Evolutionary conservation across 306 rosid species (phyloP).

Genomic region (Gynostemma pentaphyllum): DNA sequence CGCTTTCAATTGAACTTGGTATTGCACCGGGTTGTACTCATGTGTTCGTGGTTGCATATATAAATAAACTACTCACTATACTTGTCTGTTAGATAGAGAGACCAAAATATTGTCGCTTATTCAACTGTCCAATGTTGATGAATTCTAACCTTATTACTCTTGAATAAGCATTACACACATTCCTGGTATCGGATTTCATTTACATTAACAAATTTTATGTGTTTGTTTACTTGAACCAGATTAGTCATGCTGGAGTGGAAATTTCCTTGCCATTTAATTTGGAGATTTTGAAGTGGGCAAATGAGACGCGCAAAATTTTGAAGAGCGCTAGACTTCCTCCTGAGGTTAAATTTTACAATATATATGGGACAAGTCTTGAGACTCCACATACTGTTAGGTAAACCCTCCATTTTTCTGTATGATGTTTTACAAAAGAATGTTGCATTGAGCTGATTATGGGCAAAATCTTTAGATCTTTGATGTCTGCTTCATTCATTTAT

Average conservation of each 20-base stretch:
- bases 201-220: not conserved
- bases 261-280: constrained; percentile 63
- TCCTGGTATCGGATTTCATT: not conserved
- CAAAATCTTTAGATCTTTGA: not conserved
- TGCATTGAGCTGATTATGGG: not conserved
- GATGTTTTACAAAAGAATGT: not conserved
- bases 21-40: too few species aligned
- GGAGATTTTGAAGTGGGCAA: constrained; percentile 79
- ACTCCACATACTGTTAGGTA: constrained; percentile 94
- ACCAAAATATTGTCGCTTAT: not conserved
- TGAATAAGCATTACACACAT: not conserved
- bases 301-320: constrained; percentile 57
- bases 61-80: not conserved
- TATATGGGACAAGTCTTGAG: constrained; percentile 60
- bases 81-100: not conserved
- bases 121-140: too few species aligned
- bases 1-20: too few species aligned
- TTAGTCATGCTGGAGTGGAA: constrained; percentile 41
- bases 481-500: not conserved
- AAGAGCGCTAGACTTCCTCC: constrained; percentile 80
- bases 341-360: constrained; percentile 71
- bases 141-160: too few species aligned
- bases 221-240: constrained; percentile 30
- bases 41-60: not conserved
- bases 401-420: constrained; percentile 12